phyloP scores from a whole-genome alignment of 139 green algal genomes.

The Picochlorum sp. region DNA sequence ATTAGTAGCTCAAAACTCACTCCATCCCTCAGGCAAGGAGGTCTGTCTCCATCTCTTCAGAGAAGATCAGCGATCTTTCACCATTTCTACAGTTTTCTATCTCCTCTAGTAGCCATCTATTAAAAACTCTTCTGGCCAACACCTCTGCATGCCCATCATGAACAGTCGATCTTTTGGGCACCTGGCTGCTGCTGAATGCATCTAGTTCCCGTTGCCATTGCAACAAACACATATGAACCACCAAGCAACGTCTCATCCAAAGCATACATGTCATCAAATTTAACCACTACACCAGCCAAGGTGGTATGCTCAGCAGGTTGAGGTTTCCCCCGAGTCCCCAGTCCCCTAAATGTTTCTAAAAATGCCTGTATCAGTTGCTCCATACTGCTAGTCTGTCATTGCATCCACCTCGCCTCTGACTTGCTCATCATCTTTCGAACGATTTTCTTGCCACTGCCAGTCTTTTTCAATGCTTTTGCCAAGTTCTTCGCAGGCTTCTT shows the following conservation, averaged over 20 bases:
- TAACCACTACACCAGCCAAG: slow-evolving; percentile 47
- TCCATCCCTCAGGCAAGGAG: slow-evolving; percentile 35
- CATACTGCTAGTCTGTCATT: no score
- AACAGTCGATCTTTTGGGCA: slow-evolving; percentile 25
- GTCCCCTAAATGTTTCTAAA: slow-evolving; percentile 22
- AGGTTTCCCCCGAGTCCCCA: slow-evolving; percentile 68
- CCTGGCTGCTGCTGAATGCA: slow-evolving; percentile 41
- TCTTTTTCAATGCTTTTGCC: neutral
- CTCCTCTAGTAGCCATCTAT: slow-evolving; percentile 59
- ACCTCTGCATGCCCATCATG: slow-evolving; percentile 78
- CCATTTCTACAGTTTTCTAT: slow-evolving; percentile 6
- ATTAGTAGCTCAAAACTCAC: slow-evolving; percentile 67
- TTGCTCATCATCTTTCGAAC: slow-evolving; percentile 12
- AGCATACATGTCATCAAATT: neutral
- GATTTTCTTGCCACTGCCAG: neutral
- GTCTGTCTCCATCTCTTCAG: slow-evolving; percentile 10
- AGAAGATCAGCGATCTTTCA: neutral
- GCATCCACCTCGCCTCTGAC: no score
- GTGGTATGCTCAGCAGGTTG: slow-evolving; percentile 69
- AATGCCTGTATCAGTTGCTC: neutral
- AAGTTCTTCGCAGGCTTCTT: slow-evolving; percentile 7
- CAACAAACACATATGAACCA: slow-evolving; percentile 31
- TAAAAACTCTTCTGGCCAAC: slow-evolving; percentile 50
- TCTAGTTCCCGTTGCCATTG: slow-evolving; percentile 74
- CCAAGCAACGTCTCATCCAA: neutral